Evolutionary conservation across 2,329 filamentous ascomycete species (phyloP).

Genomic region (Aspergillus fischeri): DNA sequence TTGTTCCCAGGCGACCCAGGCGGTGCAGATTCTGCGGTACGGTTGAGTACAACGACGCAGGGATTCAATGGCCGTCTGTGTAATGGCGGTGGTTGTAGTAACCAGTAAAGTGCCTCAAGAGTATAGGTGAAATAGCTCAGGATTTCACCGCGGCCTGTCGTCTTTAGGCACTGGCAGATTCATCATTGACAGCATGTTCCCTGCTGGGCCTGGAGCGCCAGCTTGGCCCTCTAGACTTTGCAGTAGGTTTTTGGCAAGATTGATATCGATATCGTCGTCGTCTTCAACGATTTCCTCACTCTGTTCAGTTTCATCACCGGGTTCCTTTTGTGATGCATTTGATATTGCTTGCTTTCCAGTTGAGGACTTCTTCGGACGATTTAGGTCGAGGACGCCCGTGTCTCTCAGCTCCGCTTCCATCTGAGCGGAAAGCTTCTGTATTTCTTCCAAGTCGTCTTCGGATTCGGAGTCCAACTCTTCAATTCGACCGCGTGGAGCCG

Average conservation of each 20-base stretch:
- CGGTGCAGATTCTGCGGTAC: not conserved
- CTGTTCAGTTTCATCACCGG: slow-evolving; percentile 19
- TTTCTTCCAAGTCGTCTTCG: slow-evolving; percentile 59
- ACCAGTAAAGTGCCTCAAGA: not conserved
- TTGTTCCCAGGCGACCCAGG: not conserved
- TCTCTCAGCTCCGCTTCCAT: slow-evolving; percentile 47
- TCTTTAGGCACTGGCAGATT: slow-evolving; percentile 77
- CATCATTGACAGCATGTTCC: slow-evolving; percentile 84
- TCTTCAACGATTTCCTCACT: slow-evolving; percentile 39
- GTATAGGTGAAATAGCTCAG: not conserved
- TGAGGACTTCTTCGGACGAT: slow-evolving; percentile 19
- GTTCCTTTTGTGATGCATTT: slow-evolving; percentile 23
- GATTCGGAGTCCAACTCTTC: slow-evolving; percentile 48
- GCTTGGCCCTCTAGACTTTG: slow-evolving; percentile 90
- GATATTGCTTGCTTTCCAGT: slow-evolving; percentile 18
- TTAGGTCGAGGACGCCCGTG: slow-evolving; percentile 42
- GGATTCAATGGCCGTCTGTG: not conserved
- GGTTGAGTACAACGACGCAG: not conserved
- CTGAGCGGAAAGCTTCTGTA: slow-evolving; percentile 40
- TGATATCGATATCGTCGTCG: slow-evolving; percentile 76
- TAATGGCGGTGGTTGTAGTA: not conserved
- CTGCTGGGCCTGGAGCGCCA: slow-evolving; percentile 77
- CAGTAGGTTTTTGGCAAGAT: slow-evolving; percentile 82
- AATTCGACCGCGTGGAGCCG: slow-evolving; percentile 29
- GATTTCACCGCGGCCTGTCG: slow-evolving; percentile 42